phyloP scores from a whole-genome alignment of 805 yeast genomes.

The Ogataea neopini region DNA sequence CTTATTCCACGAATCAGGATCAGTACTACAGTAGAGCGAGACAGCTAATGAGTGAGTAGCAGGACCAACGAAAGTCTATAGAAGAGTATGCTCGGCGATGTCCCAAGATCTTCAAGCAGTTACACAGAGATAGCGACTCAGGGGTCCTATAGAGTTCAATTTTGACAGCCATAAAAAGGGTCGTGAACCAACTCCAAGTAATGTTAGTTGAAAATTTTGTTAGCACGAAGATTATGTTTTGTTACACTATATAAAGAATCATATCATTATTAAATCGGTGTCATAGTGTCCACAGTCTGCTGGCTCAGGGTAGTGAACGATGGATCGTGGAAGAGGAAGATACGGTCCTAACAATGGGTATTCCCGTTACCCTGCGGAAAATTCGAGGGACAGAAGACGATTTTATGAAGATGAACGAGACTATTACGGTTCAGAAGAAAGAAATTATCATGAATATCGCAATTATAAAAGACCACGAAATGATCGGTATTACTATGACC shows the following conservation, averaged over 20 bases:
- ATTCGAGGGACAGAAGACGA: conserved; percentile 12
- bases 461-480: conserved; percentile 13
- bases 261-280: neutral
- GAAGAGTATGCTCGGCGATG: too few relatives aligned
- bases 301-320: conserved; percentile 2
- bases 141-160: too few relatives aligned
- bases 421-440: conserved; percentile 8
- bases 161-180: conserved; percentile 2
- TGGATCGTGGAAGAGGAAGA: conserved; percentile 18
- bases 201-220: conserved; percentile 1
- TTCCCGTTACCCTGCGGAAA: conserved; percentile 4
- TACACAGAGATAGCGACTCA: too few relatives aligned
- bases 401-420: conserved; percentile 15
- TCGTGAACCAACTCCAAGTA: conserved; percentile 3
- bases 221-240: neutral
- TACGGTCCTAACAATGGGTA: conserved; percentile 7
- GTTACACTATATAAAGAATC: neutral
- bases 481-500: conserved; percentile 7
- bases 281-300: neutral
- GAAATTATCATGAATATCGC: conserved; percentile 15
- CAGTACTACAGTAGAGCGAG: too few relatives aligned
- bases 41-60: too few relatives aligned
- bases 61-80: too few relatives aligned
- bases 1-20: too few relatives aligned
- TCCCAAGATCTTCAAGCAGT: too few relatives aligned